Evolutionary conservation across 495 filamentous ascomycete genomes (phyloP).

Genomic region (Venustampulla echinocandica): DNA sequence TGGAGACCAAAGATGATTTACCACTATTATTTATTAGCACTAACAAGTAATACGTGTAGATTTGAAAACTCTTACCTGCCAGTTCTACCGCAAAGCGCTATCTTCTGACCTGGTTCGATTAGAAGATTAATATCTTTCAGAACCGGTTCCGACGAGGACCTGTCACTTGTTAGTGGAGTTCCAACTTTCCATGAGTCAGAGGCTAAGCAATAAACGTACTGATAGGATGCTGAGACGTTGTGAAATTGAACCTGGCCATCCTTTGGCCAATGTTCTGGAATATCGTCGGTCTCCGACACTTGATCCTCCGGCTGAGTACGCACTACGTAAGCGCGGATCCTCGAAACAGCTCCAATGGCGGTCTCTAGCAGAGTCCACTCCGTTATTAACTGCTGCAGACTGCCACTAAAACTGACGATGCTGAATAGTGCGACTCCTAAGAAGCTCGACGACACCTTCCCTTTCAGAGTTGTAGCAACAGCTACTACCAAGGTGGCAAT

Average conservation of each 20-base stretch:
- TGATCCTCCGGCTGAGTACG: background rate
- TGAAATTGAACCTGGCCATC: background rate
- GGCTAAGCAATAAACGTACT: slow-evolving; percentile 16
- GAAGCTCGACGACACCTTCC: slow-evolving; percentile 30
- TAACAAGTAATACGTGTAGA: slow-evolving; percentile 35
- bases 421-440: slow-evolving; percentile 44
- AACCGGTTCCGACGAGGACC: slow-evolving; percentile 27
- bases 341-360: slow-evolving; percentile 43
- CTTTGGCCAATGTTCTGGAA: background rate
- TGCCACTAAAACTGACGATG: slow-evolving; percentile 30
- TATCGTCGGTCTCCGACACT: background rate
- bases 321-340: slow-evolving; percentile 40
- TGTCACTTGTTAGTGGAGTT: slow-evolving; percentile 37
- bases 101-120: slow-evolving; percentile 60
- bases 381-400: slow-evolving; percentile 29
- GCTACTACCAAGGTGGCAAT: slow-evolving; percentile 12
- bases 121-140: slow-evolving; percentile 69
- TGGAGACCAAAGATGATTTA: slow-evolving; percentile 30
- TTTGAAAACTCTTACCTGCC: slow-evolving; percentile 17
- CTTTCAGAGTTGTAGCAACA: background rate
- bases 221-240: background rate
- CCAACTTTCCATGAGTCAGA: slow-evolving; percentile 42
- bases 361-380: slow-evolving; percentile 50
- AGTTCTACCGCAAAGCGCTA: slow-evolving; percentile 27
- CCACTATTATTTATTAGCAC: slow-evolving; percentile 34